These are phyloP conservation scores for Limtongozyma cylindracea DNA, from an alignment of 805 yeast species.

Conservation along the genomic window DNA sequence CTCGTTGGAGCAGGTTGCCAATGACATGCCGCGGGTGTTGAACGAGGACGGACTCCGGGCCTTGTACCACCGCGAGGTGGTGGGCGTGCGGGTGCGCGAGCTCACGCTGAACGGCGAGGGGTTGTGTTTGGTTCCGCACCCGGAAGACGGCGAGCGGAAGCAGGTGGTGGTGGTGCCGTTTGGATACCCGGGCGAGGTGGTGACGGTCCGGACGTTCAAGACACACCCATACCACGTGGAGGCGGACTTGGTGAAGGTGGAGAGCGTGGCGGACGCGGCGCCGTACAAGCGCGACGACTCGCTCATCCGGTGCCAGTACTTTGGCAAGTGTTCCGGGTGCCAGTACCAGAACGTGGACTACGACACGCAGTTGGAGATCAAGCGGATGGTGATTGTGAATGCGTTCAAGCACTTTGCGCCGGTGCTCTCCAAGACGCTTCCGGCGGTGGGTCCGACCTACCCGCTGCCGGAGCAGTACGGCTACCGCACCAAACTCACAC, in stretches of 20 bases:
- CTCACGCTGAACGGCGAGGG: constrained; percentile 78
- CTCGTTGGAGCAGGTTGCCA: constrained; percentile 15
- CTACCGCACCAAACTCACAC: constrained; percentile 86
- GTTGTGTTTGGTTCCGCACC: constrained; percentile 40
- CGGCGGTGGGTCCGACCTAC: constrained; percentile 35
- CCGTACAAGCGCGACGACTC: constrained; percentile 34
- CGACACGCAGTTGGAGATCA: constrained; percentile 43
- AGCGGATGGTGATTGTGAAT: constrained; percentile 47
- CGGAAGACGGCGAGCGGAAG: constrained; percentile 13
- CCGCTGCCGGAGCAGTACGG: constrained; percentile 53
- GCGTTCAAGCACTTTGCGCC: constrained; percentile 69
- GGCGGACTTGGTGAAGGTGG: constrained; percentile 38
- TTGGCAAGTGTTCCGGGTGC: constrained; percentile 87
- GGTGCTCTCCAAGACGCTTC: constrained; percentile 19
- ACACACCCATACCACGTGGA: constrained; percentile 56
- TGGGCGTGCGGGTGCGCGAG: constrained; percentile 26
- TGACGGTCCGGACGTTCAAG: constrained; percentile 44
- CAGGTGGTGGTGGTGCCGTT: constrained; percentile 70
- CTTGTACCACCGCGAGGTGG: constrained; percentile 30
- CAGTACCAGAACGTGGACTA: constrained; percentile 71
- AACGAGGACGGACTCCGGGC: constrained; percentile 24
- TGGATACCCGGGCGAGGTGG: constrained; percentile 69
- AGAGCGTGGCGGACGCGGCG: constrained; percentile 6
- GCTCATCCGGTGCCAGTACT: constrained; percentile 54
- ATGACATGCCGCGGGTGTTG: constrained; percentile 40